Evolutionary conservation across 148 eudicot species (phyloP).

Genomic region (Diospyros lotus): DNA sequence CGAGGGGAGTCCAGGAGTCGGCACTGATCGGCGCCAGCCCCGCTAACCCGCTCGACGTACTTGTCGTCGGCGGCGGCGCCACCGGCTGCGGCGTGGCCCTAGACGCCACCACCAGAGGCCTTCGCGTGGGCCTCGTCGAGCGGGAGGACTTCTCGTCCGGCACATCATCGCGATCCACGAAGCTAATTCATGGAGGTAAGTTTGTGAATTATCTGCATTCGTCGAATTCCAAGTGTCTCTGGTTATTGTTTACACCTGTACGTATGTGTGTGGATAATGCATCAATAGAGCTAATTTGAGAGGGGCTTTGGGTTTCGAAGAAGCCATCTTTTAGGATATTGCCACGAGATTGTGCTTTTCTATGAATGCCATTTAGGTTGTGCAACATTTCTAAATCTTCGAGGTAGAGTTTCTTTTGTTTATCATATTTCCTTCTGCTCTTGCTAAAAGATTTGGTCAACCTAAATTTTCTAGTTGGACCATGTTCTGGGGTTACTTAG

Average conservation of each 20-base stretch:
- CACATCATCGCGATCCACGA: conserved; percentile 89
- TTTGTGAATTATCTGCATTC: background rate
- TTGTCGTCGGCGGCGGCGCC: conserved; percentile 83
- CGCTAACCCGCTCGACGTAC: conserved; percentile 66
- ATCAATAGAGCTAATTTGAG: background rate
- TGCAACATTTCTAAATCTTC: no score
- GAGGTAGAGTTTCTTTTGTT: no score
- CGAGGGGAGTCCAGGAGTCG: conserved; percentile 48
- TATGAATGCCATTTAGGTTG: no score
- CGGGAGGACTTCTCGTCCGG: conserved; percentile 92
- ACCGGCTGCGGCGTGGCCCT: conserved; percentile 93
- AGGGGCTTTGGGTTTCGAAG: conserved; percentile 1
- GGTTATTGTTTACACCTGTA: no score
- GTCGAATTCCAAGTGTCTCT: no score
- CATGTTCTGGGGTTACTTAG: no score
- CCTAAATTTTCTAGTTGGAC: no score
- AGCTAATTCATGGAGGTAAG: conserved; percentile 90
- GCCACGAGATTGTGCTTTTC: background rate
- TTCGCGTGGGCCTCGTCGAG: conserved; percentile 89
- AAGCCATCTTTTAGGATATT: background rate
- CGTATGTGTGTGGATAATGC: no score
- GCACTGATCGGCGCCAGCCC: conserved; percentile 43
- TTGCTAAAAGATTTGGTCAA: no score
- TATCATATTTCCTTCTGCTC: no score
- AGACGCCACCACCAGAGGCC: conserved; percentile 81